phyloP scores from a whole-genome alignment of 2,329 filamentous ascomycete genomes.

The Phyllosticta capitalensis region DNA sequence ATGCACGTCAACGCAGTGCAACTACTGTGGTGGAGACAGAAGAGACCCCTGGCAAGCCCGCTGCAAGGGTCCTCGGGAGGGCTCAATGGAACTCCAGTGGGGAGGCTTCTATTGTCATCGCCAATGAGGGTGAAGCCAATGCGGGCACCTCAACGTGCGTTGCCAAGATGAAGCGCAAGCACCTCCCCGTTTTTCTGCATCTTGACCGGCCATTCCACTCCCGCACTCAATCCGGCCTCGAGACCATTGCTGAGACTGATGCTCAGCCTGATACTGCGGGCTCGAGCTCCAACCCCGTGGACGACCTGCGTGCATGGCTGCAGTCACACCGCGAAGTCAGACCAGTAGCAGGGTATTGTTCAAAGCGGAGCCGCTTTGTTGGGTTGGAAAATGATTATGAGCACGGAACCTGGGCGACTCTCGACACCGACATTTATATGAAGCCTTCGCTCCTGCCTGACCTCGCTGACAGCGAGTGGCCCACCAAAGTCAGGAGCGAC shows the following conservation, averaged over 20 bases:
- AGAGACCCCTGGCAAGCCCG: conserved; percentile 21
- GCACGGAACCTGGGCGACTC: conserved; percentile 37
- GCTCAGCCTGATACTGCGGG: conserved; percentile 13
- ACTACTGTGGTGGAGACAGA: conserved; percentile 35
- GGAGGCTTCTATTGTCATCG: conserved; percentile 22
- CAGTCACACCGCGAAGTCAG: conserved; percentile 32
- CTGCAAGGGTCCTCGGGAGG: conserved; percentile 24
- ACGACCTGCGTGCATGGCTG: conserved; percentile 34
- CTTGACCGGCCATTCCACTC: conserved; percentile 14
- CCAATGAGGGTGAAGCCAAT: conserved; percentile 17
- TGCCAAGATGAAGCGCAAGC: conserved; percentile 33
- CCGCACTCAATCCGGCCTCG: conserved; percentile 15
- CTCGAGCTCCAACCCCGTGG: conserved; percentile 14
- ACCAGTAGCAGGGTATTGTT: conserved; percentile 38
- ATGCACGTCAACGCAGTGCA: conserved; percentile 36
- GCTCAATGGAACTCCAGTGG: conserved; percentile 27
- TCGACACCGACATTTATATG: conserved; percentile 40
- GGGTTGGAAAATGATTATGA: conserved; percentile 36
- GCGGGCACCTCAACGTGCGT: neutral
- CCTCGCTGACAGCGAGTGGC: conserved; percentile 24
- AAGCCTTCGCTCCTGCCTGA: conserved; percentile 22
- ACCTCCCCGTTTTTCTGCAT: conserved; percentile 32
- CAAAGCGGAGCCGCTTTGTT: conserved; percentile 38
- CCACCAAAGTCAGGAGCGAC: conserved; percentile 17
- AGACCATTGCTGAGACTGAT: conserved; percentile 14